Base-by-base conservation (phyloP, 2,329 filamentous ascomycete species). In the Alternaria conjuncta region DNA sequence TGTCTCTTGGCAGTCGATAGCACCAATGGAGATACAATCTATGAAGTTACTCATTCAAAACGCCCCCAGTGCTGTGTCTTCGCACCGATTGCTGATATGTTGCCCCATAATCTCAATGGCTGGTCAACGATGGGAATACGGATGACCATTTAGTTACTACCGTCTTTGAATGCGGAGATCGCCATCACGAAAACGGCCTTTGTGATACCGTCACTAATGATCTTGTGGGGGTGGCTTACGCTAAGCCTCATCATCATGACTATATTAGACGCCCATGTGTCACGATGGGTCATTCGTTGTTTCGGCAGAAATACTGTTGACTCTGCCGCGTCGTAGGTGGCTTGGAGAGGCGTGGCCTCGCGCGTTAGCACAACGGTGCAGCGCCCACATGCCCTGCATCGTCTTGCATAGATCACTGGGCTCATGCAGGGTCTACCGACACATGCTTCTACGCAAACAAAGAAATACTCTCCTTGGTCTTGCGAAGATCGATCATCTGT, bases 1-100 rank as follows among this genome's bases (percentile, higher is more conserved):
- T 51, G 45, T 20, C 41, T 30, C 54, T 49, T 49, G 43, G 13
- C 15, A 41, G 54, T 30, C n/a, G 21, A 12, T 49, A 60, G 50
- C 50, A 57, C 47, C 49, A 55, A 44, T 56, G 26, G 18, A 26
- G 57, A 64, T 55, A 20, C 41, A 30, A 46, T 45, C 47, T 50
- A 43, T 51, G 32, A 28, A 58, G 11, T 28, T 23, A 51, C 18
- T 49, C 21, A 11, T 30, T 2, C 18, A 26, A 9, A 12, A 6
- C 10, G n/a, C 15, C 11, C 43, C 18, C 18, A 11, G 18, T 41
- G 43, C 43, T n/a, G 26, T 18, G 43, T 30, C 21, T 15, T 28
- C 9, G 21, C 20, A 18, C 3, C 2, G 12, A 11, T 8, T 15
- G 6, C 30, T 28, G 4, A 28, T n/a, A 5, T 28, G 36, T 41